A percentile compares a stretch with the other conserved stretches of the same genome.
Conservation (phyloP, 352 stramenopile species). For the Globisporangium cystogenes region DNA sequence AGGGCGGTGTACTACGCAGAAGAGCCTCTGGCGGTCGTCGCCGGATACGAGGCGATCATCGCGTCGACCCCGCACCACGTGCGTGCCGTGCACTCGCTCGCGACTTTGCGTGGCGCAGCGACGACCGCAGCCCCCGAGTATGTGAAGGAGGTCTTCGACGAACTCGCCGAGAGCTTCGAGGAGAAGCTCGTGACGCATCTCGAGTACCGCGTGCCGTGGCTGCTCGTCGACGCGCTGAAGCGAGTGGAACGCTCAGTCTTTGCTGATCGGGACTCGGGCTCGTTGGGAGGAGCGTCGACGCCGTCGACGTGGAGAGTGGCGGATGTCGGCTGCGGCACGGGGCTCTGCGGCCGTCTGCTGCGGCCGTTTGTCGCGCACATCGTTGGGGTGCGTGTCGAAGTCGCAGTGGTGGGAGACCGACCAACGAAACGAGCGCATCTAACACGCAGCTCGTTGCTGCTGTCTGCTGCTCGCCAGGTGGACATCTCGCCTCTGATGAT, state of each 20-base stretch:
- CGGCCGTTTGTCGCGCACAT: slow-evolving; percentile 49
- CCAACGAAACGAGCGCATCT: not conserved
- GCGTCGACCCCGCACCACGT: slow-evolving; percentile 29
- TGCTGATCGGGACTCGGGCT: not conserved
- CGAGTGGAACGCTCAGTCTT: slow-evolving; percentile 27
- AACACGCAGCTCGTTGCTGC: not conserved
- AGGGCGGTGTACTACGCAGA: slow-evolving; percentile 61
- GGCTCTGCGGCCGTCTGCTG: slow-evolving; percentile 65
- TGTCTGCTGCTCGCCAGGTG: slow-evolving; percentile 29
- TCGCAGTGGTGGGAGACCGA: not conserved
- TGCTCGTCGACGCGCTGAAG: slow-evolving; percentile 63
- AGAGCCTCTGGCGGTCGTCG: slow-evolving; percentile 46
- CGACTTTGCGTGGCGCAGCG: slow-evolving; percentile 45
- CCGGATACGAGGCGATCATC: slow-evolving; percentile 46
- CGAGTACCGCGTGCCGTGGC: slow-evolving; percentile 76
- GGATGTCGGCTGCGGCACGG: slow-evolving; percentile 74
- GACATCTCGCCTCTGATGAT: slow-evolving; percentile 82
- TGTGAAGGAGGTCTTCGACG: slow-evolving; percentile 73
- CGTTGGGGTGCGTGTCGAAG: slow-evolving; percentile 30
- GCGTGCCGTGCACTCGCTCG: slow-evolving; percentile 57
- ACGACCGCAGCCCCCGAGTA: slow-evolving; percentile 54
- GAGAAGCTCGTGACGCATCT: slow-evolving; percentile 76
- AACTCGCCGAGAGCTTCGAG: slow-evolving; percentile 74
- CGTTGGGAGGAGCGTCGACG: not conserved
- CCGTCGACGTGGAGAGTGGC: slow-evolving; percentile 29